Evolutionary conservation across 1,139 yeast species (phyloP), one percentile per base, ranked within the genome.

Genomic region (Yarrowia galli): DNA sequence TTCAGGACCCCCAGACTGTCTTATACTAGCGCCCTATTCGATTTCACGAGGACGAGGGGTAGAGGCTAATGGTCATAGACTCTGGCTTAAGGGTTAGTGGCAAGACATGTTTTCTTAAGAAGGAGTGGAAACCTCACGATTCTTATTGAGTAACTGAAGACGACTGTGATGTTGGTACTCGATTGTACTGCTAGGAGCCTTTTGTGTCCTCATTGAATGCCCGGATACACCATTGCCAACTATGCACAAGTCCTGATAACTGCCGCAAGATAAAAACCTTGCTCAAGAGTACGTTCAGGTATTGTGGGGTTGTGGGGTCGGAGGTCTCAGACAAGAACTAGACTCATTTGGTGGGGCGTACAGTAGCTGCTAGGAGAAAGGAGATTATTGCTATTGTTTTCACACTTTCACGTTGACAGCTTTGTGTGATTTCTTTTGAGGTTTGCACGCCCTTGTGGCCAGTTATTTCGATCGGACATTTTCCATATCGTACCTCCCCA

Each of bases 11-110:
- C 20, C 45, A 9, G 36, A 23, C 18, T 13, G 46, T 54, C 61
- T 54, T 54, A 38, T 54, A 54, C 36, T 40, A 53, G 60, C 51
- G 12, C 15, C n/a, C 36, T 6, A 12, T 3, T 13, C 38, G 46
- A 23, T 54, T 54, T 54, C 61, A 54, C 61, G 28, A 13, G 61
- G 61, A 40, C 61, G 61, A 38, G 61, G 61, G 61, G 61, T 40
- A 54, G 61, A 54, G 61, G 48, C 42, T 54, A 54, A 40, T 40
- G n/a, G 46, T 3, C 23, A 54, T 54, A 54, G 61, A 8, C 48
- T 54, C 48, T 3, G 20, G 45, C 10, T 20, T 35, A 22, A 48
- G 38, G 28, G 42, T 12, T 49, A 32, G 56, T 49, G 38, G 49
- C 49, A 18, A 45, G 49, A 45, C 46, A 43, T 20, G 46, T 43